phyloP scores from a whole-genome alignment of 1,139 yeast species.

The Nakaseomyces uthaithaninus region DNA sequence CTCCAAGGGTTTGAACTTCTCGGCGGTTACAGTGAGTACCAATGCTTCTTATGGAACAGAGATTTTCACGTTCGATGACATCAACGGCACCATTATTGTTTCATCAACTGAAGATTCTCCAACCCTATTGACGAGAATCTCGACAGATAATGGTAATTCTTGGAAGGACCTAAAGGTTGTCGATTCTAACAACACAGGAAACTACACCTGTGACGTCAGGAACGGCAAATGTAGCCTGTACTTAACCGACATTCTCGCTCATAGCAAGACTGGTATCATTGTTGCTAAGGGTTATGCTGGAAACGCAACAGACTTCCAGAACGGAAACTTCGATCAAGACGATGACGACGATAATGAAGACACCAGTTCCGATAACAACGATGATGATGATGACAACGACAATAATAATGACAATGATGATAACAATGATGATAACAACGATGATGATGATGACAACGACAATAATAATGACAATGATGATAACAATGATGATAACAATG shows the following conservation, averaged over 20 bases:
- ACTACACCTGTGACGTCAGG: constrained; percentile 9
- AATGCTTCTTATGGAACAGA: background rate
- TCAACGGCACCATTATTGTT: constrained; percentile 3
- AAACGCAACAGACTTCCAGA: constrained; percentile 12
- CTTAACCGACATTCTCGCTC: constrained; percentile 28
- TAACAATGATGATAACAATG: background rate
- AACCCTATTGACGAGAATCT: background rate
- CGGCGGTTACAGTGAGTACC: background rate
- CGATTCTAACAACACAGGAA: background rate
- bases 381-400: background rate
- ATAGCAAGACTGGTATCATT: constrained; percentile 47
- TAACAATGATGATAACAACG: background rate
- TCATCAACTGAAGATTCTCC: background rate
- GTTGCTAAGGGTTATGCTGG: constrained; percentile 46
- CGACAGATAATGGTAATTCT: constrained; percentile 1
- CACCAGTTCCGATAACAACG: background rate
- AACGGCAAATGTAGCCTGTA: constrained; percentile 34
- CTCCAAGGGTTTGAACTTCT: constrained; percentile 3
- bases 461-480: background rate
- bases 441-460: background rate
- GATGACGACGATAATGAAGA: background rate
- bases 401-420: background rate
- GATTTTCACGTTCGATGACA: background rate
- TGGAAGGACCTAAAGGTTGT: background rate
- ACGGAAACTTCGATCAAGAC: background rate